phyloP scores from a whole-genome alignment of 768 basidiomycete genomes.

The Lentinula boryana region DNA sequence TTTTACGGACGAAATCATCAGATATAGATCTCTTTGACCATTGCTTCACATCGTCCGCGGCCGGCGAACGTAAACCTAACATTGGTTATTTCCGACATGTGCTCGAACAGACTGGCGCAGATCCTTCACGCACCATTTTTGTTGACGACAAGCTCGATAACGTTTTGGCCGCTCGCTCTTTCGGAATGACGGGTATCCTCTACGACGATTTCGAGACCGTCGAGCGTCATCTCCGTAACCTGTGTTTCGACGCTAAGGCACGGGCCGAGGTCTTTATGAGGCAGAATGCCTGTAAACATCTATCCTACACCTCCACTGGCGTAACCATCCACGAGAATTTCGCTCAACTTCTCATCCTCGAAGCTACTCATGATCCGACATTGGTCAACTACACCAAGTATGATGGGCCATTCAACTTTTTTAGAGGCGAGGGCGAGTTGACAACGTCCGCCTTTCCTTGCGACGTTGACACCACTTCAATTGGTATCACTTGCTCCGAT shows the following conservation, averaged over 20 bases:
- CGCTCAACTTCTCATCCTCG: slow-evolving; percentile 52
- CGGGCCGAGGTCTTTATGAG: slow-evolving; percentile 37
- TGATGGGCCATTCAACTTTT: slow-evolving; percentile 48
- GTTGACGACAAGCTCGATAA: slow-evolving; percentile 60
- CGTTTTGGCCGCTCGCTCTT: slow-evolving; percentile 48
- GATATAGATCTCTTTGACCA: slow-evolving; percentile 45
- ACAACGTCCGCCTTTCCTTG: slow-evolving; percentile 46
- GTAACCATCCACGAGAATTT: slow-evolving; percentile 45
- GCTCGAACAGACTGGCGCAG: slow-evolving; percentile 33
- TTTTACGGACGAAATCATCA: slow-evolving; percentile 32
- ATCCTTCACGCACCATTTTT: slow-evolving; percentile 44
- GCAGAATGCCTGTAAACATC: slow-evolving; percentile 30
- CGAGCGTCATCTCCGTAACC: slow-evolving; percentile 38
- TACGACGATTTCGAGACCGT: slow-evolving; percentile 37
- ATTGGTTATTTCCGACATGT: slow-evolving; percentile 49
- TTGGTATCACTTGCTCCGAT: slow-evolving; percentile 35
- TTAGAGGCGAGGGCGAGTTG: slow-evolving; percentile 34
- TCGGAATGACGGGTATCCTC: slow-evolving; percentile 51
- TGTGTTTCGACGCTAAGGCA: slow-evolving; percentile 38
- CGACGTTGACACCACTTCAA: slow-evolving; percentile 55
- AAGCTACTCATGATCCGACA: slow-evolving; percentile 35
- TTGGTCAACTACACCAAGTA: slow-evolving; percentile 40
- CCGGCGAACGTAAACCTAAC: slow-evolving; percentile 51
- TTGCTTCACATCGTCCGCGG: slow-evolving; percentile 46
- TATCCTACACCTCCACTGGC: slow-evolving; percentile 40